Percentiles rank a stretch among this genome's conserved stretches.
These are phyloP conservation scores for Cordyceps pruinosa DNA, from an alignment of 2,329 filamentous ascomycete species.

Conservation along the genomic window DNA sequence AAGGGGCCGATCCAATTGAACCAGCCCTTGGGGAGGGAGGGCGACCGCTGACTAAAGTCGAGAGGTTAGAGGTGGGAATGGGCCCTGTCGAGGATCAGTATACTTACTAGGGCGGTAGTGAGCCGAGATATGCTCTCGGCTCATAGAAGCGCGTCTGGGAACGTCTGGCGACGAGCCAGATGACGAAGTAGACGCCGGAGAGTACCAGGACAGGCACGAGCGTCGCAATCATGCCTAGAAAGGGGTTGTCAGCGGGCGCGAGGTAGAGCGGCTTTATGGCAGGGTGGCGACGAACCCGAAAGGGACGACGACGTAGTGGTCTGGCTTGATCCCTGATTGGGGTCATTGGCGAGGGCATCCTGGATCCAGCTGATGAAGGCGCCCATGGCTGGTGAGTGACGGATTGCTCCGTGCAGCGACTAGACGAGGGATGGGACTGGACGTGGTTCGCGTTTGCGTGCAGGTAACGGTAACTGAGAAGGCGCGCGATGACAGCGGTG, in stretches of 20 bases:
- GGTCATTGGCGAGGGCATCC: slow-evolving; percentile 21
- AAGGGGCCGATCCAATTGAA: slow-evolving; percentile 58
- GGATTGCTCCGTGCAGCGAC: slow-evolving; percentile 12
- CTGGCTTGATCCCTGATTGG: slow-evolving; percentile 20
- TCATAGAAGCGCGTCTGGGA: slow-evolving; percentile 48
- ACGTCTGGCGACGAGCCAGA: slow-evolving; percentile 45
- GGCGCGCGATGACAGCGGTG: not conserved
- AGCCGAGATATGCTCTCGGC: slow-evolving; percentile 44
- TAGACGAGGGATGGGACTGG: not conserved
- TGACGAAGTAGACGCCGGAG: slow-evolving; percentile 39
- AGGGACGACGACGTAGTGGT: slow-evolving; percentile 26
- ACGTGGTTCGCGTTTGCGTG: slow-evolving; percentile 10
- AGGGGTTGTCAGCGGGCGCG: not conserved
- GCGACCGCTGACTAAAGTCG: slow-evolving; percentile 45
- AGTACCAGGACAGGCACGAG: slow-evolving; percentile 46
- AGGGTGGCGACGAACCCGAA: slow-evolving; percentile 25
- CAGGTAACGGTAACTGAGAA: not conserved
- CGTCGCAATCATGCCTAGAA: slow-evolving; percentile 39
- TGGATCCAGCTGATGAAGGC: slow-evolving; percentile 34
- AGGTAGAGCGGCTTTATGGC: not conserved
- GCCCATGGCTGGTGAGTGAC: slow-evolving; percentile 26
- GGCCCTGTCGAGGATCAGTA: not conserved
- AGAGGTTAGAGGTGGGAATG: not conserved
- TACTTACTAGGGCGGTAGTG: slow-evolving; percentile 42
- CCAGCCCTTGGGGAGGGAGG: slow-evolving; percentile 47